Evolutionary conservation across 2,329 filamentous ascomycete species (phyloP), one percentile per base, ranked within the genome.

Genomic region (Celoporthe dispersa): DNA sequence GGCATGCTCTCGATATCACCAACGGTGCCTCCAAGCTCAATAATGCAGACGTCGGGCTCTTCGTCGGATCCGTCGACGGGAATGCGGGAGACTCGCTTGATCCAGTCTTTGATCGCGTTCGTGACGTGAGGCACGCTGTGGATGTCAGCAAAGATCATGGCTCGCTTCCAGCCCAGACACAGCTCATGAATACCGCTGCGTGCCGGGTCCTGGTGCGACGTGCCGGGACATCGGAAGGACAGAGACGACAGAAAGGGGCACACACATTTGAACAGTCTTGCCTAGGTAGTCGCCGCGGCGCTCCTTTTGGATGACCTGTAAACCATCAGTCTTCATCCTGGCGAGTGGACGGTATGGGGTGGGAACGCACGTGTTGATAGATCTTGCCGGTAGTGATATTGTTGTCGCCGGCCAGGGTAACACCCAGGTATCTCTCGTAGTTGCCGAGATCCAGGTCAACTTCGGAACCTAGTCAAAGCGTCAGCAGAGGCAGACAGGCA

Each of bases 351-450:
- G 53, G 12, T 31, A 8, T 55, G 68, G n/a, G n/a, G 87, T 6
- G 85, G 78, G 91, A 86, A 76, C 97, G 94, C 67, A 98, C 94
- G 76, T 92, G 89, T 77, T 93, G 87, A 82, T 98, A 98, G 75
- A 98, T 94, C 84, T 98, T 98, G 78, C 96, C 96, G 7, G 95
- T 97, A 3, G 96, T 99, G 81, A 99, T 97, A 81, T 98, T 98
- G 84, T 95, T 94, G 75, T 97, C 94, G 72, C 91, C 86, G 11
- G 90, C 93, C 72, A 98, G 86, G 68, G 91, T 92, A 74, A 95
- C 91, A 77, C 91, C 91, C 68, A 97, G 90, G 79, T 97, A 97
- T 71, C 84, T 77, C 76, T 88, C 85, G 75, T 87, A 88, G 77
- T 88, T 87, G 28, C 87, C 87, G 60, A 89, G 81, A 75, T 89